phyloP scores from a whole-genome alignment of 1,284 basidiomycete genomes.

The Ustilago trichophora region DNA sequence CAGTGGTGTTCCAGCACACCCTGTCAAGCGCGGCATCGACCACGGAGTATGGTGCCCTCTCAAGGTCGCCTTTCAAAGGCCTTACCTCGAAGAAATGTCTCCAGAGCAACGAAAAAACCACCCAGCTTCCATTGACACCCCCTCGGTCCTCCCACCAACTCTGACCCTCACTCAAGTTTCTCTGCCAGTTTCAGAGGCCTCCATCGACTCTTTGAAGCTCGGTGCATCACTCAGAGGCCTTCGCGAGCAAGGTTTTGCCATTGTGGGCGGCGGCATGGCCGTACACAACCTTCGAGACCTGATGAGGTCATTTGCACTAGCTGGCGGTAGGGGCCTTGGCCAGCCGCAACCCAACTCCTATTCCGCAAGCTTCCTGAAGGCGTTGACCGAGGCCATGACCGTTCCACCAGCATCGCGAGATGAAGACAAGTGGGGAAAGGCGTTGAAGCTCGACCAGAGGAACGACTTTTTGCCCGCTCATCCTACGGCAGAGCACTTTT shows the following conservation, averaged over 20 bases:
- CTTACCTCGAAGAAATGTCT: constrained; percentile 22
- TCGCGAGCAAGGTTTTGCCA: constrained; percentile 53
- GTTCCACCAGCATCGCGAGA: constrained; percentile 5
- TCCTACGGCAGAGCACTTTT: constrained; percentile 48
- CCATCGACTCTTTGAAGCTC: constrained; percentile 65
- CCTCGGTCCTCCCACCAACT: constrained; percentile 46
- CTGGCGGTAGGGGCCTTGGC: constrained; percentile 7
- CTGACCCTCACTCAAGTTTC: constrained; percentile 69
- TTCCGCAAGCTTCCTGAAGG: constrained; percentile 25
- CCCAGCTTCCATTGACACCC: constrained; percentile 10
- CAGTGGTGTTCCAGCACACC: constrained; percentile 27
- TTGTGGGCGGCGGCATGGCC: constrained; percentile 53
- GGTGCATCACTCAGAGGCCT: constrained; percentile 67
- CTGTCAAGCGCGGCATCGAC: constrained; percentile 67
- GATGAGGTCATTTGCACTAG: constrained; percentile 14
- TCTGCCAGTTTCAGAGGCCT: constrained; percentile 63
- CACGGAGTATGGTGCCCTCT: constrained; percentile 70
- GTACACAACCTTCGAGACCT: constrained; percentile 58
- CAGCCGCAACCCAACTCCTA: constrained; percentile 13
- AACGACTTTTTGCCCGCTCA: constrained; percentile 31
- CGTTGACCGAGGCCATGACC: constrained; percentile 35
- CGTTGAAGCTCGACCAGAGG: constrained; percentile 26
- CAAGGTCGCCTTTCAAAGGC: constrained; percentile 66
- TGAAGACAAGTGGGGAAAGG: constrained; percentile 30
- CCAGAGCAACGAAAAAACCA: constrained; percentile 15